A percentile compares a stretch with the other conserved stretches of the same genome.
These are phyloP conservation scores for Smallanthus sonchifolius DNA, from an alignment of 129 eudicot genomes.

Conservation along the genomic window DNA sequence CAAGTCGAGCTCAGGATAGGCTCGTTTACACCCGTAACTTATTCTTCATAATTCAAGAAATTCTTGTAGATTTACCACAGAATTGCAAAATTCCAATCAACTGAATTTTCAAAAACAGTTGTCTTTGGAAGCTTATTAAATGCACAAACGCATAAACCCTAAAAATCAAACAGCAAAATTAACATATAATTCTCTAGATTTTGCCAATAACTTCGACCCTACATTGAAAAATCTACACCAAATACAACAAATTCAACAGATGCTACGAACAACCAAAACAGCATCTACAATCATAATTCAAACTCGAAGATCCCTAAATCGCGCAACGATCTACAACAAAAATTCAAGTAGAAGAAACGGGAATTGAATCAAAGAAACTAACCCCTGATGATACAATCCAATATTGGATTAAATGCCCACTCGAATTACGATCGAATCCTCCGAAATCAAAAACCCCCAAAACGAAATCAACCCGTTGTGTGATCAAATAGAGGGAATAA, in stretches of 20 bases:
- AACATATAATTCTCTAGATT: neutral
- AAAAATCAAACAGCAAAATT: slow-evolving; percentile 11
- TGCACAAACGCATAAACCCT: slow-evolving; percentile 6
- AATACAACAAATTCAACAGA: neutral
- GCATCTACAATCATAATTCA: neutral
- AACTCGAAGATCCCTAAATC: neutral
- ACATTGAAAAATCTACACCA: neutral
- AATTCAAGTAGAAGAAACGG: neutral
- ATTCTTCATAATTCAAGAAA: neutral
- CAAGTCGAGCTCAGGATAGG: no score
- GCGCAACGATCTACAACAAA: slow-evolving; percentile 11
- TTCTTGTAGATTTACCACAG: neutral
- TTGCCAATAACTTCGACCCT: neutral
- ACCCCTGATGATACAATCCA: slow-evolving; percentile 28
- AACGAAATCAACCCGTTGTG: slow-evolving; percentile 5
- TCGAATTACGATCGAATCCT: neutral
- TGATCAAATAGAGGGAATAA: slow-evolving; percentile 20
- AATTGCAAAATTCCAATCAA: neutral
- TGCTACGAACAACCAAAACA: neutral
- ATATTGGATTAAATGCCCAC: neutral
- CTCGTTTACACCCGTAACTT: no score
- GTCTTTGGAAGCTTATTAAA: neutral
- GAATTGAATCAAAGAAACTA: slow-evolving; percentile 23
- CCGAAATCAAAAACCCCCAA: slow-evolving; percentile 5
- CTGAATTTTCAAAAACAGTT: neutral